These are phyloP conservation scores for Zoysia matrella DNA, from an alignment of 202 grass and related monocot species.

Conservation along the genomic window DNA sequence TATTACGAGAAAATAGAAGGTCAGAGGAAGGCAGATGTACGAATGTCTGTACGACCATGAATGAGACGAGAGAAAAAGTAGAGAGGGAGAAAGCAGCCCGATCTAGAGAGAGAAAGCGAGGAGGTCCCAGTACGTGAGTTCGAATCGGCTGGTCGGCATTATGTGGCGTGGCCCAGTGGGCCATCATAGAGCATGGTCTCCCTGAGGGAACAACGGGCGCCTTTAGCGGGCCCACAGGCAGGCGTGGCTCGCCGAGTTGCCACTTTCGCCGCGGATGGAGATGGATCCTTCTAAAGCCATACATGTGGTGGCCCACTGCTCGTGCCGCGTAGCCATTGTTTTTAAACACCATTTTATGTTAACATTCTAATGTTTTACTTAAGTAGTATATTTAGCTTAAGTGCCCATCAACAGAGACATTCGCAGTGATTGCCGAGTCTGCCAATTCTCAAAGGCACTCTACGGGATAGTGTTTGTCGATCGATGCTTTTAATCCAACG, in stretches of 20 bases:
- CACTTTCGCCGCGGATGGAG: conserved; percentile 64
- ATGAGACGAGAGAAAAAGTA: not conserved
- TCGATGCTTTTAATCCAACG: too few relatives aligned
- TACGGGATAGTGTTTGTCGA: too few relatives aligned
- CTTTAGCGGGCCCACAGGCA: conserved; percentile 49
- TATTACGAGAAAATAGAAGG: not conserved
- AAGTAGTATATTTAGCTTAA: too few relatives aligned
- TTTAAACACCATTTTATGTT: too few relatives aligned
- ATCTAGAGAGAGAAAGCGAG: too few relatives aligned
- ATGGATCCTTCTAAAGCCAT: conserved; percentile 78
- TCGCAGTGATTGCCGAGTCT: too few relatives aligned
- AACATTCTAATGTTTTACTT: too few relatives aligned
- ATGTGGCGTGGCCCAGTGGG: conserved; percentile 68
- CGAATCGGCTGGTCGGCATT: conserved; percentile 34
- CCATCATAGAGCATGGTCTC: not conserved
- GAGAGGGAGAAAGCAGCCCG: not conserved
- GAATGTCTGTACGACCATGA: not conserved
- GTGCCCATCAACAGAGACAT: too few relatives aligned
- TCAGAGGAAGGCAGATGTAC: not conserved
- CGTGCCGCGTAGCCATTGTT: too few relatives aligned
- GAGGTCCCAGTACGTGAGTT: too few relatives aligned
- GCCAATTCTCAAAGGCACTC: too few relatives aligned
- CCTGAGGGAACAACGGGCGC: conserved; percentile 5
- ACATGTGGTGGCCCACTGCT: conserved; percentile 50
- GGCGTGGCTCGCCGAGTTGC: conserved; percentile 22